phyloP scores from a whole-genome alignment of 2,329 filamentous ascomycete species.

The Scytalidium sp. region DNA sequence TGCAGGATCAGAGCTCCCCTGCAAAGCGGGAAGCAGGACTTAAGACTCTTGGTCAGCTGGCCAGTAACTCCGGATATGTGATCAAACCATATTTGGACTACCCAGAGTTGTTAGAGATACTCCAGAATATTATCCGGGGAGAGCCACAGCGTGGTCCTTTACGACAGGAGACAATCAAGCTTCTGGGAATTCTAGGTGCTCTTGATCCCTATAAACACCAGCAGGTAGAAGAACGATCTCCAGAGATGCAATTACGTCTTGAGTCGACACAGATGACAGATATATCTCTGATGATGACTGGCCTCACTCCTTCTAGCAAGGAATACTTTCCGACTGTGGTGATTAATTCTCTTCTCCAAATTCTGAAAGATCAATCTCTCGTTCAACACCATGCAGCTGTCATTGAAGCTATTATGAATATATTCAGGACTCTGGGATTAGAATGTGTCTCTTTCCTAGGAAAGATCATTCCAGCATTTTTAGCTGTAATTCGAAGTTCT shows the following conservation, averaged over 20 bases:
- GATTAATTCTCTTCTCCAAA: constrained; percentile 90
- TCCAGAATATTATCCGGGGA: constrained; percentile 91
- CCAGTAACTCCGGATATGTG: constrained; percentile 96
- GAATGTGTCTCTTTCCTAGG: constrained; percentile 95
- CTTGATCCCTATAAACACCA: constrained; percentile 96
- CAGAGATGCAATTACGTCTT: constrained; percentile 69
- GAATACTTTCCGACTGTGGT: constrained; percentile 98
- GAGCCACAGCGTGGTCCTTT: constrained; percentile 81
- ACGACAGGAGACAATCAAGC: constrained; percentile 90
- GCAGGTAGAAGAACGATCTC: constrained; percentile 85
- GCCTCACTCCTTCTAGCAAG: constrained; percentile 91
- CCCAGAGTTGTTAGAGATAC: constrained; percentile 84
- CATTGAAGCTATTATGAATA: constrained; percentile 97
- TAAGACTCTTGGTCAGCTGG: constrained; percentile 85
- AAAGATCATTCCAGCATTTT: constrained; percentile 90
- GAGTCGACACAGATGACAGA: constrained; percentile 74
- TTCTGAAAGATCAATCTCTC: constrained; percentile 86
- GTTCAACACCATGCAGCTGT: constrained; percentile 89
- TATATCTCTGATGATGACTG: constrained; percentile 97
- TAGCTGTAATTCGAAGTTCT: constrained; percentile 82
- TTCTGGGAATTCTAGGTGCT: constrained; percentile 93
- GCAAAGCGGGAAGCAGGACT: constrained; percentile 88
- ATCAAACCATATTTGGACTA: constrained; percentile 96
- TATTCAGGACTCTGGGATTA: constrained; percentile 92
- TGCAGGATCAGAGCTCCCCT: constrained; percentile 91